Conservation (phyloP, 2,329 filamentous ascomycete genomes). For the Pseudogymnoascus sp. region DNA sequence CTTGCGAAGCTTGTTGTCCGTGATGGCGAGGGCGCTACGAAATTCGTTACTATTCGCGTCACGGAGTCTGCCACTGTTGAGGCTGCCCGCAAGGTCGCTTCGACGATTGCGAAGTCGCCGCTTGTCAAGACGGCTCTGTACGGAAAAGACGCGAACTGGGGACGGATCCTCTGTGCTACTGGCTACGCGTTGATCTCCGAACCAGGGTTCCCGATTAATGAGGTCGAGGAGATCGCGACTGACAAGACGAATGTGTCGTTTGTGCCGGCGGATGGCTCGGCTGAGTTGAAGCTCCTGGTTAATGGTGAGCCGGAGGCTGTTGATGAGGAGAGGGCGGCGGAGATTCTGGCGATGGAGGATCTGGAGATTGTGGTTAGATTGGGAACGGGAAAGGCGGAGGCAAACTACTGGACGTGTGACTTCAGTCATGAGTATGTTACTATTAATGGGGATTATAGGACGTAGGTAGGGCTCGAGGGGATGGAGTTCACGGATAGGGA, state of each 20-base stretch:
- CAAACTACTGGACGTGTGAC: slow-evolving; percentile 78
- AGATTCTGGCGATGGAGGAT: slow-evolving; percentile 72
- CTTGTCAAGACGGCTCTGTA: slow-evolving; percentile 97
- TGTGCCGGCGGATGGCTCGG: slow-evolving; percentile 66
- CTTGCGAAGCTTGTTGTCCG: slow-evolving; percentile 89
- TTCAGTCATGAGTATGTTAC: slow-evolving; percentile 71
- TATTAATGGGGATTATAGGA: slow-evolving; percentile 63
- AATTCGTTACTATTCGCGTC: slow-evolving; percentile 91
- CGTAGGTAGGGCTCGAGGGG: slow-evolving; percentile 35
- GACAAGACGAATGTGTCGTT: slow-evolving; percentile 72
- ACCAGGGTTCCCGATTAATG: slow-evolving; percentile 47
- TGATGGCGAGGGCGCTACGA: slow-evolving; percentile 94
- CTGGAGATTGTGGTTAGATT: slow-evolving; percentile 69
- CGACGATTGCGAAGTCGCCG: slow-evolving; percentile 81
- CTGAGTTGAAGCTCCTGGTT: slow-evolving; percentile 68
- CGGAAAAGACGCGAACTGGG: slow-evolving; percentile 97
- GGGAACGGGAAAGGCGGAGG: slow-evolving; percentile 60
- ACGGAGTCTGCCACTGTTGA: slow-evolving; percentile 60
- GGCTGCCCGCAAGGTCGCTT: slow-evolving; percentile 71
- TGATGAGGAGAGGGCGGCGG: slow-evolving; percentile 65
- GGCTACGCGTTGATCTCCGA: slow-evolving; percentile 66
- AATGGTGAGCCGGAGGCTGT: slow-evolving; percentile 73
- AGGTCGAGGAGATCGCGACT: slow-evolving; percentile 57
- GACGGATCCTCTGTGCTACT: slow-evolving; percentile 88
- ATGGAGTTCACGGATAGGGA: background rate